Percentiles rank a stretch among this genome's conserved stretches.
Evolutionary conservation across 2,329 filamentous ascomycete species (phyloP).

Genomic region (Epichloe festucae): DNA sequence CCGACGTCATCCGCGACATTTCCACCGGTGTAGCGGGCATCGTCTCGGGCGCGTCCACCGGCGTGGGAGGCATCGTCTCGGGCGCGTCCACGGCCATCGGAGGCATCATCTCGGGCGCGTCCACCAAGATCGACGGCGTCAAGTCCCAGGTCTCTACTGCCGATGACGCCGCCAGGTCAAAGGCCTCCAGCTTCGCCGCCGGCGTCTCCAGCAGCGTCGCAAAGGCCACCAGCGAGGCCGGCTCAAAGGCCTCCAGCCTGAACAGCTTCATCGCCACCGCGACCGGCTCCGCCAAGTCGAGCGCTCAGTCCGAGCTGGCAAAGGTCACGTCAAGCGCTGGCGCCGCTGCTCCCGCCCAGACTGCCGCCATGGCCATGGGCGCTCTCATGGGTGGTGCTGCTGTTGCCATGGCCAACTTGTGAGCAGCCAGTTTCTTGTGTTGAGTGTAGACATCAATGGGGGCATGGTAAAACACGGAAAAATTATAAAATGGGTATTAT

Average conservation of each 20-base stretch:
- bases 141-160: not conserved
- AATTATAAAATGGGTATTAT: too few relatives aligned
- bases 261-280: slow-evolving; percentile 11
- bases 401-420: slow-evolving; percentile 29
- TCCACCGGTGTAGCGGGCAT: not conserved
- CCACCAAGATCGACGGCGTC: not conserved
- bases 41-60: too few relatives aligned
- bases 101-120: not conserved
- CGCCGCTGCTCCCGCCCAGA: slow-evolving; percentile 21
- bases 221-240: slow-evolving; percentile 9
- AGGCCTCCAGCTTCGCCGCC: slow-evolving; percentile 3
- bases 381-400: slow-evolving; percentile 35
- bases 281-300: slow-evolving; percentile 12
- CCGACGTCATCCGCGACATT: slow-evolving; percentile 1
- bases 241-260: slow-evolving; percentile 13
- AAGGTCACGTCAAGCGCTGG: slow-evolving; percentile 8
- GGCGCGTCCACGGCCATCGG: slow-evolving; percentile 3
- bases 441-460: too few relatives aligned
- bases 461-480: too few relatives aligned
- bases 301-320: slow-evolving; percentile 12
- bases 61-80: not conserved
- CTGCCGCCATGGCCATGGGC: slow-evolving; percentile 31
- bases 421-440: slow-evolving; percentile 8
- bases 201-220: slow-evolving; percentile 7
- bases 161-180: slow-evolving; percentile 2